Evolutionary conservation across 805 yeast genomes (phyloP), one percentile per base, ranked within the genome.

Genomic region (Candida morakotiae): DNA sequence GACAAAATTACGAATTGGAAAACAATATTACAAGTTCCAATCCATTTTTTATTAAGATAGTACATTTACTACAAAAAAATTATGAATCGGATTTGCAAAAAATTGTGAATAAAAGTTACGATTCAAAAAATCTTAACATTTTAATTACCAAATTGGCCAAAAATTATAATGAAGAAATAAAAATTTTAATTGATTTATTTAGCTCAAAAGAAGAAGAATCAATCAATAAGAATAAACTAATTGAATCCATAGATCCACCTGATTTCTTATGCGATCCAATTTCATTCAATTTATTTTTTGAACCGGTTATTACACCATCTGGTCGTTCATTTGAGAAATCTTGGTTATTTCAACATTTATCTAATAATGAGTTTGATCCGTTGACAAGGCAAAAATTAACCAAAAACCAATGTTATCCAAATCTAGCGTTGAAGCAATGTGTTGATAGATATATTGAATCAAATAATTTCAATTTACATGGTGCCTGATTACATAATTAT

Each of bases 261-360:
- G 69, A 61, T 13, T 51, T 54, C 34, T 41, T 64, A 15, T 42
- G 60, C 7, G 69, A 64, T 39, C 71, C 71, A 6, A 64, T 67
- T n/a, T 60, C 69, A 9, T 65, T 67, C 47, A 55, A 56, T 30
- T 32, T 65, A 17, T 63, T 64, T 41, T 46, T 44, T 30, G 71
- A 69, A 27, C 75, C 73, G 0, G 71, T 68, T 6, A 49, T 67
- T 13, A 56, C 67, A 4, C 67, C 66, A 5, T 55, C 67, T 10
- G 73, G 74, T 2, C 60, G 59, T 20, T 52, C 71, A 1, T 68
- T 58, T 41, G 73, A 69, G 38, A 53, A 59, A 33, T 45, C 69
- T 2, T 56, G 61, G 52, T 43, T 69, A 9, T 38, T 54, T 31
- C 58, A 59, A 39, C 62, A 62, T 43, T 45, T 67, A 35, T 36